phyloP scores from a whole-genome alignment of 140 eudicot species.

The Oenanthe javanica region DNA sequence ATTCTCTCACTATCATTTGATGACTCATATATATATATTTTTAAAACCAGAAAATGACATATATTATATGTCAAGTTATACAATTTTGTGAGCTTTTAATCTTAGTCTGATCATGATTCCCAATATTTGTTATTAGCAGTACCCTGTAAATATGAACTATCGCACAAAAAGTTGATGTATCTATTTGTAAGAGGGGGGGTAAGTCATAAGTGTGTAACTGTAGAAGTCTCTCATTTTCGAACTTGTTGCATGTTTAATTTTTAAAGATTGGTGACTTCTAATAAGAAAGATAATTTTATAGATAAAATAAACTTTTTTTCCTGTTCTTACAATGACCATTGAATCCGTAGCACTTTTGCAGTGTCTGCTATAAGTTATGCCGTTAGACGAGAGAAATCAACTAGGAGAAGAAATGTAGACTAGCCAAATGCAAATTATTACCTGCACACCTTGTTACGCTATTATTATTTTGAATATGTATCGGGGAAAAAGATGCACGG shows the following conservation, averaged over 20 bases:
- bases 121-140: neutral
- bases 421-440: neutral
- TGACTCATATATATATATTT: neutral
- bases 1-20: neutral
- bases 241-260: neutral
- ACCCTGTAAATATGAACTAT: neutral
- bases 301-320: neutral
- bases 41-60: neutral
- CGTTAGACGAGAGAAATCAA: neutral
- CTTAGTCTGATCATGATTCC: neutral
- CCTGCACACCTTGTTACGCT: neutral
- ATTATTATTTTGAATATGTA: no score
- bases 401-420: neutral
- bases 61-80: neutral
- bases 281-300: neutral
- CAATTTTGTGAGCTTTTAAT: neutral
- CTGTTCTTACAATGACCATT: neutral
- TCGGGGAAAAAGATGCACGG: neutral
- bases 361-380: neutral
- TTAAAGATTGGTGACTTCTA: neutral
- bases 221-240: neutral
- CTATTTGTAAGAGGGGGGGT: neutral
- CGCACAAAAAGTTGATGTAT: neutral
- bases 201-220: no score
- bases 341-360: neutral